Evolutionary conservation across 139 green algal species (phyloP), one percentile per base, ranked within the genome.

Genomic region (Picochlorum sp.): DNA sequence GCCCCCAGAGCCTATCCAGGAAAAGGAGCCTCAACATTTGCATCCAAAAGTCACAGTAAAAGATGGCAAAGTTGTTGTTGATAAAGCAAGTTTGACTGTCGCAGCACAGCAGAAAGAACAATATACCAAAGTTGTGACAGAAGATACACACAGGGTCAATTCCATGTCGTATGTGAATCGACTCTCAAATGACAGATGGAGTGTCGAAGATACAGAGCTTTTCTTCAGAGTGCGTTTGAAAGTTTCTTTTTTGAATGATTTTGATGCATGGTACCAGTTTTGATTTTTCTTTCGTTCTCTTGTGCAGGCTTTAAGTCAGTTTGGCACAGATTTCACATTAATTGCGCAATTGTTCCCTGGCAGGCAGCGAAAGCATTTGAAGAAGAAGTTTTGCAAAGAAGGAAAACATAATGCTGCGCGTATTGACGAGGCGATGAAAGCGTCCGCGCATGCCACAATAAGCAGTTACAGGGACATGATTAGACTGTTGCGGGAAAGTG

Each of bases 261-360:
- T 13, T 54, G 47, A 54, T 54, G 47, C n/a, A 5, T 30, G 28
- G 28, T 30, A 30, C 28, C 4, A 26, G 47, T 54, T 54, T 54
- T 26, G 16, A 26, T 54, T 26, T 54, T 54, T 2, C 6, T 54
- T 6, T 54, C 11, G 1, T 26, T 13, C 11, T 54, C 10, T 54
- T 21, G n/a, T 21, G 47, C 47, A 54, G 71, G 75, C 75, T 6
- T 61, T 92, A 14, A 54, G 62, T 28, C 67, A 80, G 66, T 92
- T 92, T 68, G 86, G 86, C 38, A 89, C 86, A 20, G 83, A 92
- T 75, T 91, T 92, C 66, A 77, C 64, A 9, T 70, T 88, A 44
- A 85, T 92, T 45, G 56, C 74, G 30, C 69, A 81, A 60, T 64
- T 90, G 44, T 90, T 90, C 57, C 84, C 84, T 2, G 64, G 70